Evolutionary conservation across 1,284 basidiomycete species (phyloP).

Genomic region (Phylloboletellus chloephorus): DNA sequence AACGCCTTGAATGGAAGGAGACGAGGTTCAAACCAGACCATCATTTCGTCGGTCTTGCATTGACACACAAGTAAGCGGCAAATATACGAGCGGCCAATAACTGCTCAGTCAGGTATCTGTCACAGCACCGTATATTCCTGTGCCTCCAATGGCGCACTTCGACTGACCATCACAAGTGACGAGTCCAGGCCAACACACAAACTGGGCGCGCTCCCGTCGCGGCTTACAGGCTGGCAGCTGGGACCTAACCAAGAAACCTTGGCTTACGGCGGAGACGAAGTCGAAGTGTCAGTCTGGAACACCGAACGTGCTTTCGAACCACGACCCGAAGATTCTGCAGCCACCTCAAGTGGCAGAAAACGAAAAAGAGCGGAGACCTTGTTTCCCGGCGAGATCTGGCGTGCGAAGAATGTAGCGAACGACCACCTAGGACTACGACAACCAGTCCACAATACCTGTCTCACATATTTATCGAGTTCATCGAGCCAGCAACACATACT

Average conservation of each 20-base stretch:
- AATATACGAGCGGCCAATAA: not conserved
- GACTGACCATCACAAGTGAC: conserved; percentile 37
- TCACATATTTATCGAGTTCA: conserved; percentile 47
- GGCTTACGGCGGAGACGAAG: conserved; percentile 83
- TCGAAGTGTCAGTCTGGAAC: conserved; percentile 82
- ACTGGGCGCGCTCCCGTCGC: conserved; percentile 51
- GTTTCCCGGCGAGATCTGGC: conserved; percentile 71
- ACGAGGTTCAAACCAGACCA: conserved; percentile 47
- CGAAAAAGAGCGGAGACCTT: conserved; percentile 62
- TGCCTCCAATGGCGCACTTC: conserved; percentile 67
- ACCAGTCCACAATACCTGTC: conserved; percentile 72
- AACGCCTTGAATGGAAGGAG: conserved; percentile 56
- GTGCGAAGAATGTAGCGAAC: conserved; percentile 78
- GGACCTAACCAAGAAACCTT: conserved; percentile 53
- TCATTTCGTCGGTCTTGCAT: conserved; percentile 56
- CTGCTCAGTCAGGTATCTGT: conserved; percentile 10
- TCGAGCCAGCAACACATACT: conserved; percentile 49
- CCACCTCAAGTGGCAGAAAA: conserved; percentile 44
- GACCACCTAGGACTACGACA: conserved; percentile 75
- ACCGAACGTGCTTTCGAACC: conserved; percentile 59
- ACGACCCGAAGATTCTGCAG: conserved; percentile 12
- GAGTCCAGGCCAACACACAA: conserved; percentile 25
- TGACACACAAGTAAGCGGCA: conserved; percentile 33
- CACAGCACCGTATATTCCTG: conserved; percentile 49
- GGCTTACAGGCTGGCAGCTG: conserved; percentile 62